phyloP scores from a whole-genome alignment of 1,284 basidiomycete genomes.

The Hypsizygus ulmarius region DNA sequence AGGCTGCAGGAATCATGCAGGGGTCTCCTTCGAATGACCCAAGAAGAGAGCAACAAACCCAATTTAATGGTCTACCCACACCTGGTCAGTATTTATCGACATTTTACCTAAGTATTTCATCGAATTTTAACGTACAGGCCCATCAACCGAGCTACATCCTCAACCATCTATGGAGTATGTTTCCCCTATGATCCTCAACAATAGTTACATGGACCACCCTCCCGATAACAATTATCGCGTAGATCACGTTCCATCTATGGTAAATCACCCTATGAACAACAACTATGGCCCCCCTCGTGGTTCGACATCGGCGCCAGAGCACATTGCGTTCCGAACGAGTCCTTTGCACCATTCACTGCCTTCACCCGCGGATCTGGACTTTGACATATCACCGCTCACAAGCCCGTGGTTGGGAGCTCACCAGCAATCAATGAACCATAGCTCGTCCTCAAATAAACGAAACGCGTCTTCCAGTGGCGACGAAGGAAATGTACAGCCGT shows the following conservation, averaged over 20 bases:
- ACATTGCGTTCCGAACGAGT: slow-evolving; percentile 54
- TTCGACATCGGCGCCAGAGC: slow-evolving; percentile 58
- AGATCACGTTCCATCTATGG: slow-evolving; percentile 14
- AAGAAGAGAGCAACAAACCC: slow-evolving; percentile 31
- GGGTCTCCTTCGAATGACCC: slow-evolving; percentile 33
- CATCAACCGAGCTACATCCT: slow-evolving; percentile 65
- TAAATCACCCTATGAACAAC: slow-evolving; percentile 27
- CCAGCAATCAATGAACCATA: slow-evolving; percentile 20
- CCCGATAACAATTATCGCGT: slow-evolving; percentile 7
- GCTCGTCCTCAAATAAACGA: slow-evolving; percentile 24
- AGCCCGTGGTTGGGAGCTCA: slow-evolving; percentile 71
- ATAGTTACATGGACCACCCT: slow-evolving; percentile 27
- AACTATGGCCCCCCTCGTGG: slow-evolving; percentile 38
- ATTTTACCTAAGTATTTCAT: background rate
- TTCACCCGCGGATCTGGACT: slow-evolving; percentile 55
- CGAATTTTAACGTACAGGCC: slow-evolving; percentile 35
- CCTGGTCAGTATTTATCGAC: slow-evolving; percentile 48
- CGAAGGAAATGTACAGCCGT: slow-evolving; percentile 30
- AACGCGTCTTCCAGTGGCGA: slow-evolving; percentile 34
- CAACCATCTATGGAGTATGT: slow-evolving; percentile 57
- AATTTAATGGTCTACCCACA: slow-evolving; percentile 66
- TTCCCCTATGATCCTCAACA: slow-evolving; percentile 57
- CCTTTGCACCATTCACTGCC: slow-evolving; percentile 27
- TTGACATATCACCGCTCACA: slow-evolving; percentile 71
- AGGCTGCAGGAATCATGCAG: slow-evolving; percentile 35